These are phyloP conservation scores for Daldinia concentrica DNA, from an alignment of 495 filamentous ascomycete species.

Conservation along the genomic window DNA sequence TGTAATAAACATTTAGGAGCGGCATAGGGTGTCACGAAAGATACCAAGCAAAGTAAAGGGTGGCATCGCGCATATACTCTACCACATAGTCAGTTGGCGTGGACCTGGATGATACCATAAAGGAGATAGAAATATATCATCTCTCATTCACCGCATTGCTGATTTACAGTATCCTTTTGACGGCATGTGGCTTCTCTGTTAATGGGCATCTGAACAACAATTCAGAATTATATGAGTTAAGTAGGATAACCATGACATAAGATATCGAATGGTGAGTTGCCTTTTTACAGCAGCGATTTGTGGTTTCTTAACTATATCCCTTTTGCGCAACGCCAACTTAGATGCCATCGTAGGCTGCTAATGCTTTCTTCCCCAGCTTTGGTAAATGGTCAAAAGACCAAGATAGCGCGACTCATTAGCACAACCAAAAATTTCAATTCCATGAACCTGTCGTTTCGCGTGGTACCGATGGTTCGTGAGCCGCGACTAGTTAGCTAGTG, in stretches of 20 bases:
- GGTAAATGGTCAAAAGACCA: neutral
- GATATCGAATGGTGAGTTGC: neutral
- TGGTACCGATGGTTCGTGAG: too few relatives aligned
- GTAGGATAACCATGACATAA: neutral
- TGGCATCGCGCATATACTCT: slow-evolving; percentile 26
- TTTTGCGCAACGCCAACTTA: neutral
- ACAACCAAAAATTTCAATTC: neutral
- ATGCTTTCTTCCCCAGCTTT: neutral
- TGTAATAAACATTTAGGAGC: slow-evolving; percentile 36
- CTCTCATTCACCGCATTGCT: slow-evolving; percentile 10
- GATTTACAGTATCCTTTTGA: too few relatives aligned
- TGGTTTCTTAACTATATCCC: neutral
- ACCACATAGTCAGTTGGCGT: slow-evolving; percentile 19
- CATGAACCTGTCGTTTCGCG: neutral
- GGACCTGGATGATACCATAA: slow-evolving; percentile 38
- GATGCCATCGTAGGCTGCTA: neutral
- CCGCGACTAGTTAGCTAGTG: too few relatives aligned
- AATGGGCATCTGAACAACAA: neutral
- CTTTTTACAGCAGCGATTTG: neutral
- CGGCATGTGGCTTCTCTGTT: neutral
- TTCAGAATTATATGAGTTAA: neutral
- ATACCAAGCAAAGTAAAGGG: slow-evolving; percentile 34
- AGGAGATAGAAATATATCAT: slow-evolving; percentile 31
- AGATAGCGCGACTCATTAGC: neutral
- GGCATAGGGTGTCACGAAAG: slow-evolving; percentile 22